phyloP scores from a whole-genome alignment of 2,329 filamentous ascomycete genomes.

The Xylariaceae sp. region DNA sequence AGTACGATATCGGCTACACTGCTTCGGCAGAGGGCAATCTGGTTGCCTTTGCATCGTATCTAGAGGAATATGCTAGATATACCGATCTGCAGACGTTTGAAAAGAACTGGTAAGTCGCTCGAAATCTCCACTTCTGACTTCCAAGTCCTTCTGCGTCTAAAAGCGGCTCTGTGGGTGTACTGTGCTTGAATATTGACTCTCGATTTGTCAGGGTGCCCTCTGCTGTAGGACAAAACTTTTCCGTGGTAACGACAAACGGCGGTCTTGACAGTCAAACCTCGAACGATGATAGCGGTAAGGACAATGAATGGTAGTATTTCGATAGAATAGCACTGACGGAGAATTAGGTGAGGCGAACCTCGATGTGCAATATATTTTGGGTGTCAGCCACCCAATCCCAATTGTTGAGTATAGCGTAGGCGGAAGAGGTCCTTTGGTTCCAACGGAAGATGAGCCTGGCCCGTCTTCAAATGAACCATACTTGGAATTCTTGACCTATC shows the following conservation, averaged over 20 bases:
- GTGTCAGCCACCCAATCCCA: conserved; percentile 50
- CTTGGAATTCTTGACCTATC: conserved; percentile 57
- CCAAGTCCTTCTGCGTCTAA: too few species aligned
- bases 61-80: conserved; percentile 47
- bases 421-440: conserved; percentile 52
- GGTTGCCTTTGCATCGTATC: conserved; percentile 56
- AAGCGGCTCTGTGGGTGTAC: too few species aligned
- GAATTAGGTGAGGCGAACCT: conserved; percentile 54
- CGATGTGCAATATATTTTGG: conserved; percentile 58
- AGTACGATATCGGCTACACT: conserved; percentile 46
- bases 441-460: conserved; percentile 46
- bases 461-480: conserved; percentile 66
- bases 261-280: conserved; percentile 49
- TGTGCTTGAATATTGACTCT: too few species aligned
- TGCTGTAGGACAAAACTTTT: conserved; percentile 51
- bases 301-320: background rate
- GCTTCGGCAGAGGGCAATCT: conserved; percentile 54
- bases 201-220: conserved; percentile 36
- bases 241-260: conserved; percentile 52
- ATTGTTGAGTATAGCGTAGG: conserved; percentile 58
- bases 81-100: conserved; percentile 56
- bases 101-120: conserved; percentile 34
- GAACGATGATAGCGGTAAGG: conserved; percentile 32
- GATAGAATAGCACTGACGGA: background rate
- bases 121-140: too few species aligned